Percentiles rank a stretch among this genome's conserved stretches.
phyloP scores from a whole-genome alignment of 2,329 filamentous ascomycete species.

The Beauveria caledonica region DNA sequence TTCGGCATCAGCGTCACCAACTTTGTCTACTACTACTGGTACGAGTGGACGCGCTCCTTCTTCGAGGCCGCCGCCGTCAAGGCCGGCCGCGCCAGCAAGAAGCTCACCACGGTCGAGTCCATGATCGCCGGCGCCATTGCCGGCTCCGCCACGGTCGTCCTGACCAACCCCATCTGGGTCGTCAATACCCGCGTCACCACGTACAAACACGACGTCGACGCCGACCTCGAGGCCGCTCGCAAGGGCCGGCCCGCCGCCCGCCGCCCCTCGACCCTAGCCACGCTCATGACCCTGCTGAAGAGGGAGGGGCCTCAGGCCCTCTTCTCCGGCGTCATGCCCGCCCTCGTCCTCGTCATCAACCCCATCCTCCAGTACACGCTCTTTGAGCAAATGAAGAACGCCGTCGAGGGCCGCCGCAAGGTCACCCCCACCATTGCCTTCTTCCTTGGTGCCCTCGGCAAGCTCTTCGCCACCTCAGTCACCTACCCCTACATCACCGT shows the following conservation, averaged over 20 bases:
- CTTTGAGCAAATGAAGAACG: conserved; percentile 96
- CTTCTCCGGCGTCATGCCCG: conserved; percentile 87
- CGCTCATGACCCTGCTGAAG: conserved; percentile 68
- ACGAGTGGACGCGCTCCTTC: conserved; percentile 87
- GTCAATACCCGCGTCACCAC: conserved; percentile 98
- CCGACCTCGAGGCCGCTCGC: conserved; percentile 30
- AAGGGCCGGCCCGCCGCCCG: conserved; percentile 25
- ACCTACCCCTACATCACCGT: conserved; percentile 99
- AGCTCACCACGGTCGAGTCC: conserved; percentile 83
- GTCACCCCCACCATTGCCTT: conserved; percentile 85
- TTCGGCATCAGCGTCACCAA: conserved; percentile 98
- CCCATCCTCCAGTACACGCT: conserved; percentile 98
- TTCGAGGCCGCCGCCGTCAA: conserved; percentile 73
- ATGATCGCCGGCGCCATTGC: conserved; percentile 95
- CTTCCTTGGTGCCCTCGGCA: conserved; percentile 83
- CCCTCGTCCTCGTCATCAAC: conserved; percentile 91
- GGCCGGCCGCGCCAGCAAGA: conserved; percentile 64
- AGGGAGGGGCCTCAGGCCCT: conserved; percentile 80
- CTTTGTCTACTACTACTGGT: conserved; percentile 99
- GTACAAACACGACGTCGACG: conserved; percentile 52
- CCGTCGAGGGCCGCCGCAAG: conserved; percentile 62
- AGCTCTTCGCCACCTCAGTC: conserved; percentile 85
- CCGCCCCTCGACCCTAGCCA: conserved; percentile 66
- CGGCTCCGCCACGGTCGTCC: conserved; percentile 84
- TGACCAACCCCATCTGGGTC: conserved; percentile 99